phyloP scores from a whole-genome alignment of 441 rosid species.

The Jatropha podagrica region DNA sequence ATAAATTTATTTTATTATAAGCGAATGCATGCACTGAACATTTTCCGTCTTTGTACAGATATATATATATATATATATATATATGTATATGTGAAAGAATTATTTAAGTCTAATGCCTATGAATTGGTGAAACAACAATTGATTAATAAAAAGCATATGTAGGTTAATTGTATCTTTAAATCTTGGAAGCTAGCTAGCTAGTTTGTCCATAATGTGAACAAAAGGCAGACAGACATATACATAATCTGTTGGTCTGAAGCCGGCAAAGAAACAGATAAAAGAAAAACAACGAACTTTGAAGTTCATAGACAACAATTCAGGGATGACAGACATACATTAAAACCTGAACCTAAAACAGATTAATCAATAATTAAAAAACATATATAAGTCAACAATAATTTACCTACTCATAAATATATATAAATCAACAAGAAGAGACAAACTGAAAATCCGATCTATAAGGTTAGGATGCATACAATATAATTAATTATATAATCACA shows the following conservation, averaged over 20 bases:
- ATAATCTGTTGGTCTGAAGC: slow-evolving; percentile 17
- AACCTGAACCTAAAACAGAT: slow-evolving; percentile 12
- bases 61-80: too few species aligned
- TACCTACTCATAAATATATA: too few species aligned
- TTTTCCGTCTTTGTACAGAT: not conserved
- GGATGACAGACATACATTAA: slow-evolving; percentile 2
- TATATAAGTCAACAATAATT: too few species aligned
- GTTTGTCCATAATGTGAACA: slow-evolving; percentile 8
- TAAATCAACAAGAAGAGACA: slow-evolving; percentile 34
- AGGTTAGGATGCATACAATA: not conserved
- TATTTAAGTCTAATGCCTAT: slow-evolving; percentile 28
- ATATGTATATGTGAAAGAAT: slow-evolving; percentile 9
- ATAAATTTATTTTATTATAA: too few species aligned
- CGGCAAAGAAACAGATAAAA: slow-evolving; percentile 37
- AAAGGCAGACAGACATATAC: slow-evolving; percentile 2
- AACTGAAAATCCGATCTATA: slow-evolving; percentile 21
- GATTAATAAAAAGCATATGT: not conserved
- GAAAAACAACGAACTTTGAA: slow-evolving; percentile 33
- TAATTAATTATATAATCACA: slow-evolving; percentile 2
- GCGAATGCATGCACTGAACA: not conserved
- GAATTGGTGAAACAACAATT: slow-evolving; percentile 21
- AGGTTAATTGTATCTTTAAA: slow-evolving; percentile 12
- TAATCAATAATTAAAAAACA: not conserved
- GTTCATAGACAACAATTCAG: slow-evolving; percentile 35
- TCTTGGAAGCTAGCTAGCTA: slow-evolving; percentile 11